Base-by-base conservation (phyloP, 2,329 filamentous ascomycete species). In the Paraconiothyrium brasiliense region DNA sequence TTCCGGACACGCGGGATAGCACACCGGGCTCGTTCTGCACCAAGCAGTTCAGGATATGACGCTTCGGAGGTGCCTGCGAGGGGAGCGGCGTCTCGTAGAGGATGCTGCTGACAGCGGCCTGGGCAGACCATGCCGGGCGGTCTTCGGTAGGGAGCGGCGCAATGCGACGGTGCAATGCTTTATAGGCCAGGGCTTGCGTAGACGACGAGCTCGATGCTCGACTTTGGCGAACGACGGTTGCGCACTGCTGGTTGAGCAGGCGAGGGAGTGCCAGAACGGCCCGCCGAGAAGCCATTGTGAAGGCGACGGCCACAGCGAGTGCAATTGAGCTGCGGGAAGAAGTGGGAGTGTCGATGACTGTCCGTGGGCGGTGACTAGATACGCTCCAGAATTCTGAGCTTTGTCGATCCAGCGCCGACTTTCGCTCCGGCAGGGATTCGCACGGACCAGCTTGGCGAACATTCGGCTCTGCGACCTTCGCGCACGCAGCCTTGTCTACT, bases 11-110 rank as follows among this genome's bases (percentile, higher is more conserved):
- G 63, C 95, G 93, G 56, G 94, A 98, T 61, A 99, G 85, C 60
- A 99, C 95, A 83, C 95, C 95, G 13, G 95, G 95, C 84, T 99
- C 95, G 83, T 99, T 99, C 82, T 99, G 95, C 63, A 99, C 95
- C 64, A 99, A 87, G 79, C 95, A 99, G 84, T 99, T 99, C 81
- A 99, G 90, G 76, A 99, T 88, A 82, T 99, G 95, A 58, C 94
- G 90, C 84, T 97, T 98, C 48, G 93, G 91, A 9, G 95, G 94
- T 27, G 89, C 89, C 72, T 86, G 86, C 14, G 93, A 94, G 8
- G 93, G 92, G 20, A 92, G 86, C 6, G 95, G 95, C 3, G 94
- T 98, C 86, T 99, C 95, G 85, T 99, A 99, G 80, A 99, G 92
- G 77, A 99, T 99, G 79, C 94, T 97, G 77, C 93, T 97, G 68